Conservation (phyloP, 1,284 basidiomycete genomes). For the Mycosarcoma mackinlayi region DNA sequence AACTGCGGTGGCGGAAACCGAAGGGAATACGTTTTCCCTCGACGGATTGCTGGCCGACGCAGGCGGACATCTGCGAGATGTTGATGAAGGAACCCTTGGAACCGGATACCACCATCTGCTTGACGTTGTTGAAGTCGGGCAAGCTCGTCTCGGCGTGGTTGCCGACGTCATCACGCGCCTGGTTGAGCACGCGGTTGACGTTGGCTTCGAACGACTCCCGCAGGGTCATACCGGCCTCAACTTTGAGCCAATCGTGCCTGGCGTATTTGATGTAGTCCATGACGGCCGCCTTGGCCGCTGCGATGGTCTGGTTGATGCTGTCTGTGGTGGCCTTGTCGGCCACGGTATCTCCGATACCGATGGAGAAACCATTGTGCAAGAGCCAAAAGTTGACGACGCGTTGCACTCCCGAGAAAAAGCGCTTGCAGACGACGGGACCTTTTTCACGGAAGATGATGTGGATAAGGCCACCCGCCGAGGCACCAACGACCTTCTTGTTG, state of each 20-base stretch:
- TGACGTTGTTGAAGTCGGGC: conserved; percentile 99
- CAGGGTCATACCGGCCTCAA: conserved; percentile 90
- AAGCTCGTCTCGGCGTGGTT: conserved; percentile 93
- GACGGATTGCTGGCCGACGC: conserved; percentile 97
- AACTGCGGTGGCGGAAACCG: conserved; percentile 93
- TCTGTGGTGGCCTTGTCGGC: conserved; percentile 88
- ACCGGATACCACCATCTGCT: conserved; percentile 99
- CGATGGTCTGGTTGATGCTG: conserved; percentile 84
- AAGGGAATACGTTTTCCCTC: conserved; percentile 98
- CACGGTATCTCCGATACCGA: conserved; percentile 98
- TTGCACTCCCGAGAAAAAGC: conserved; percentile 92
- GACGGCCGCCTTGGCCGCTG: conserved; percentile 76
- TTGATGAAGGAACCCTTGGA: conserved; percentile 95
- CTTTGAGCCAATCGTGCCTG: conserved; percentile 64
- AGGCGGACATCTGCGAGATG: conserved; percentile 99
- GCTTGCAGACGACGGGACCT: conserved; percentile 90
- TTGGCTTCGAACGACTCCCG: conserved; percentile 96
- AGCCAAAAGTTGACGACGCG: conserved; percentile 98
- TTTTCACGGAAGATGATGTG: conserved; percentile 98
- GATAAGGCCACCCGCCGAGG: conserved; percentile 86
- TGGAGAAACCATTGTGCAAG: conserved; percentile 98
- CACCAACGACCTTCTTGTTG: conserved; percentile 97
- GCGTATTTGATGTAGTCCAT: conserved; percentile 65
- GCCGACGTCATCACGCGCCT: conserved; percentile 94
- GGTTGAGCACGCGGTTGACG: conserved; percentile 90